Evolutionary conservation across 2,329 filamentous ascomycete species (phyloP), one percentile per base, ranked within the genome.

Genomic region (Claviceps digitariae): DNA sequence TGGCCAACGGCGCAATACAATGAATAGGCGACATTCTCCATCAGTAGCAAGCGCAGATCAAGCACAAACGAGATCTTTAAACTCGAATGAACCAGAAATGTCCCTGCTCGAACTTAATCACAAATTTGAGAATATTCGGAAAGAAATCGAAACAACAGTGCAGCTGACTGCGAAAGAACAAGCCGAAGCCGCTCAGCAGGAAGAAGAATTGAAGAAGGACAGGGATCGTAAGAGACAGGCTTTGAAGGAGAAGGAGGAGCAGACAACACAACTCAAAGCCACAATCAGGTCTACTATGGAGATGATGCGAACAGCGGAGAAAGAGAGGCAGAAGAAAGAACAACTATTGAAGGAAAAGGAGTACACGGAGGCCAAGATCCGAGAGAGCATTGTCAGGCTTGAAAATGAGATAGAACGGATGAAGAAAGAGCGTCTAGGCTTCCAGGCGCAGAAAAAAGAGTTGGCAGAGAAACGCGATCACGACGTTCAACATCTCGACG

Each of bases 231-330:
- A 95, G 65, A 84, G 79, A 61, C 83, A 84, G 57, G 77, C 83
- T 21, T 75, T 93, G 52, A 93, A 87, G 65, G 88, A 95, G 63
- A 95, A 94, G 66, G 91, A 97, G 58, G 89, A 94, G 62, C 86
- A 84, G 50, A 96, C 89, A 49, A 83, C 87, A 46, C 89, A 90
- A 63, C 70, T 96, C 52, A 88, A 86, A 62, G 85, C 85, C 57
- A 84, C 91, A 63, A 83, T 94, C 52, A 84, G 87, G 51, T 81
- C 80, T 47, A 81, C 90, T 6, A 89, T 94, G 66, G 82, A 88
- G 52, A 77, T 87, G 58, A 95, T 94, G 72, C 82, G 89, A 48
- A 78, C 82, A 4, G 85, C 87, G 1, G 86, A 94, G 64, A 87
- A 85, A 57, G 84, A 86, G 56, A 87, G 85, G 60, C 76, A 79